Evolutionary conservation across 2,329 filamentous ascomycete species (phyloP), one percentile per base, ranked within the genome.

Genomic region (Colletotrichum tabaci): DNA sequence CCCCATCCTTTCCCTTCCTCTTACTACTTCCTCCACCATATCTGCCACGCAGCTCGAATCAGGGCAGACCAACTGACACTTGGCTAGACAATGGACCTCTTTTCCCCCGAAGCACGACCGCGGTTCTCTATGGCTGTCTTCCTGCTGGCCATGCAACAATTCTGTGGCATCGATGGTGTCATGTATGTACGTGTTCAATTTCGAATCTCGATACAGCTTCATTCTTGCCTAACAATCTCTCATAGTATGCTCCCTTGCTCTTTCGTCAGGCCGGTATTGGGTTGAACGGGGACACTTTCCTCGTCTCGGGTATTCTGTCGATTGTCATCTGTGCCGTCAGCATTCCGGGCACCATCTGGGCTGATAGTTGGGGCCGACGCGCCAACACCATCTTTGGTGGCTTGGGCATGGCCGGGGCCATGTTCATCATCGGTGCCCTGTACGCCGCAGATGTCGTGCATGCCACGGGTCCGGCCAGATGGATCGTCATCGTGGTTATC

Each of bases 401-500:
- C 7, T n/a, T 38, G 8, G 21, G 47, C 21, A 30, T 52, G n/a
- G 38, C 60, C 9, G 47, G 18, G 16, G 30, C 52, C 47, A 44
- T 62, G 47, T 38, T 9, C 13, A n/a, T 62, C 35, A 62, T 62
- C n/a, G 30, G 60, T 10, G 42, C 47, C 16, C 47, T 62, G 40
- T 44, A 62, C 35, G 60, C 47, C n/a, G 30, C 47, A 15, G 47
- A 53, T 23, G 38, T 44, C n/a, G 46, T 62, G n/a, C 23, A 23
- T 35, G n/a, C 60, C 35, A 30, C 23, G 4, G 60, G 30, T 3
- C 18, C n/a, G 18, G 60, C 23, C 7, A 30, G 46, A 13, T 42
- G 60, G 46, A 35, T 62, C n/a, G 60, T 52, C 60, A 62, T 62
- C 15, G 35, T 52, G n/a, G 38, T 21, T 4, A 49, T 52, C 21